Conservation (phyloP, 1,284 basidiomycete genomes). For the Puccinia brachypodii region DNA sequence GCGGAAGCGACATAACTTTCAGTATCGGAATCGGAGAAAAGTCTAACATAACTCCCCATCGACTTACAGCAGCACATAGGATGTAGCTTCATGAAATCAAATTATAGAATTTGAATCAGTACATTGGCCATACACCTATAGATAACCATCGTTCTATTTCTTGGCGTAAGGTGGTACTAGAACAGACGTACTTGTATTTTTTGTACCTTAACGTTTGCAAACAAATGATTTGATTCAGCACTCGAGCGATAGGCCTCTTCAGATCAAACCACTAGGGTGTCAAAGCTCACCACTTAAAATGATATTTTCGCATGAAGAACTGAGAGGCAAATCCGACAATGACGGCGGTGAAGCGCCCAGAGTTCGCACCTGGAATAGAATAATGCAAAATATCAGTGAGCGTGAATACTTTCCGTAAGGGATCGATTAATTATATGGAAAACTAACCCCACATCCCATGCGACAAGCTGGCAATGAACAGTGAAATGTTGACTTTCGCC, state of each 20-base stretch:
- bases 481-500: neutral
- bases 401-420: neutral
- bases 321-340: constrained; percentile 37
- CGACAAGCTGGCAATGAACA: constrained; percentile 1
- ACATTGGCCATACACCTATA: neutral
- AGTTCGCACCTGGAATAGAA: constrained; percentile 18
- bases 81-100: constrained; percentile 24
- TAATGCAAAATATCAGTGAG: neutral
- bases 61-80: constrained; percentile 38
- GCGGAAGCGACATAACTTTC: neutral
- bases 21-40: neutral
- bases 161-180: no score
- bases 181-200: constrained; percentile 35
- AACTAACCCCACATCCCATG: constrained; percentile 9
- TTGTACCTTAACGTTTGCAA: constrained; percentile 8
- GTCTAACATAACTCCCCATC: neutral
- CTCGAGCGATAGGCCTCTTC: neutral
- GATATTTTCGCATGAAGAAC: constrained; percentile 34
- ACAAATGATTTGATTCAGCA: neutral
- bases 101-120: neutral
- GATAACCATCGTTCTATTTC: neutral
- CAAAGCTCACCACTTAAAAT: constrained; percentile 27
- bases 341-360: constrained; percentile 31
- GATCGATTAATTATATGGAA: neutral
- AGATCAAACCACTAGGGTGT: neutral